Conservation (phyloP, 495 filamentous ascomycete species). For the Aspergillus bertholletiae region DNA sequence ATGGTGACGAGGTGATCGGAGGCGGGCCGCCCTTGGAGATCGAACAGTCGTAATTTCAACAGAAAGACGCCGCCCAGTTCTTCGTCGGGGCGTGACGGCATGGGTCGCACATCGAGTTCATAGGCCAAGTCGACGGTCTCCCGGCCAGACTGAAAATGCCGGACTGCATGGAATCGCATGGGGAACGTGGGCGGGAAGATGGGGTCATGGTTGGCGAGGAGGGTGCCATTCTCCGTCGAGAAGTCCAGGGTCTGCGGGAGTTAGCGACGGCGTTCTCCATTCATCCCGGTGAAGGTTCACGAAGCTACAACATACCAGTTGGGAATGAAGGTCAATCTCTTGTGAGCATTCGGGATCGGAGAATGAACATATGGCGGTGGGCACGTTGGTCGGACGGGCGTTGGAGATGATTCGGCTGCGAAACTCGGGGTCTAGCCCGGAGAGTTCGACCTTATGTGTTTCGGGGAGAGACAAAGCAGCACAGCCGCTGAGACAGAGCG, state of each 20-base stretch:
- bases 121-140: slow-evolving; percentile 23
- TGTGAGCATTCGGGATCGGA: slow-evolving; percentile 8
- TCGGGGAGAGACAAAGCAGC: slow-evolving; percentile 7
- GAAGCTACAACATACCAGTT: slow-evolving; percentile 26
- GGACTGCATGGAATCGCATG: slow-evolving; percentile 30
- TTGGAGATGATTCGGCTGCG: slow-evolving; percentile 1
- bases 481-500: slow-evolving; percentile 3
- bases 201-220: slow-evolving; percentile 40
- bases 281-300: not conserved
- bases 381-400: slow-evolving; percentile 24
- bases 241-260: slow-evolving; percentile 33
- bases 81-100: slow-evolving; percentile 17
- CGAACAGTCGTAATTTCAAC: slow-evolving; percentile 24
- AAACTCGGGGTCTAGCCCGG: not conserved
- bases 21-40: slow-evolving; percentile 43
- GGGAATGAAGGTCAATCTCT: slow-evolving; percentile 13
- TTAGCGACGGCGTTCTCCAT: slow-evolving; percentile 1
- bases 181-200: slow-evolving; percentile 39
- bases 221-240: slow-evolving; percentile 32
- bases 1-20: slow-evolving; percentile 51
- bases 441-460: not conserved
- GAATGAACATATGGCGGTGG: slow-evolving; percentile 18
- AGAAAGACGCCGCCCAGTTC: slow-evolving; percentile 19
- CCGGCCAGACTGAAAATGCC: slow-evolving; percentile 11
- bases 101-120: slow-evolving; percentile 22